Evolutionary conservation across 164 flowering plant species (phyloP).

Genomic region (Berberis thunbergii): DNA sequence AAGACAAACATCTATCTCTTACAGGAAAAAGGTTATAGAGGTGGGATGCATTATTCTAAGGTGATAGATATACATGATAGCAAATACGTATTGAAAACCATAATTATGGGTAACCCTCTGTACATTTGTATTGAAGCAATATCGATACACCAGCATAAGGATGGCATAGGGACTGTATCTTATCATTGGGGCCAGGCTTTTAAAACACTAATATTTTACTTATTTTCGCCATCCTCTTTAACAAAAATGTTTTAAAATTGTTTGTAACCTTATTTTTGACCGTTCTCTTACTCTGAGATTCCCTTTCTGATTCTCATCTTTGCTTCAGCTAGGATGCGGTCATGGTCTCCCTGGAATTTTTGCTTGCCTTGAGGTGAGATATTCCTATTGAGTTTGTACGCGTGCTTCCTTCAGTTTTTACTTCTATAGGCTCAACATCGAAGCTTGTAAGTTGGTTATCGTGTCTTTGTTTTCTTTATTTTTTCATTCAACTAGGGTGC

Average conservation of each 20-base stretch:
- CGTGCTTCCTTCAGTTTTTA: neutral
- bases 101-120: neutral
- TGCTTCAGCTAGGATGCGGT: slow-evolving; percentile 79
- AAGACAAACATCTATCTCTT: slow-evolving; percentile 38
- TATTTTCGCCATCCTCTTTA: no score
- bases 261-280: neutral
- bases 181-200: no score
- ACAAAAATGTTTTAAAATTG: no score
- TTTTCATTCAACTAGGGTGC: slow-evolving; percentile 56
- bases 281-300: neutral
- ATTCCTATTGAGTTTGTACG: neutral
- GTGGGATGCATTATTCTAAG: slow-evolving; percentile 45
- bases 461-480: neutral
- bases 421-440: neutral
- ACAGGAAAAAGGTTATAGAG: slow-evolving; percentile 76
- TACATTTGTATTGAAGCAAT: no score
- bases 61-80: slow-evolving; percentile 14
- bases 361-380: slow-evolving; percentile 60
- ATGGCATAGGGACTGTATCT: no score
- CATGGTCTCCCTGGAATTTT: slow-evolving; percentile 92
- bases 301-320: slow-evolving; percentile 1
- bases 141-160: no score
- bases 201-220: no score
- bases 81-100: neutral
- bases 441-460: neutral